Percentiles rank a stretch among this genome's conserved stretches.
Conservation (phyloP, 1,139 yeast species). For the Cylindricascospora bacillispora region DNA sequence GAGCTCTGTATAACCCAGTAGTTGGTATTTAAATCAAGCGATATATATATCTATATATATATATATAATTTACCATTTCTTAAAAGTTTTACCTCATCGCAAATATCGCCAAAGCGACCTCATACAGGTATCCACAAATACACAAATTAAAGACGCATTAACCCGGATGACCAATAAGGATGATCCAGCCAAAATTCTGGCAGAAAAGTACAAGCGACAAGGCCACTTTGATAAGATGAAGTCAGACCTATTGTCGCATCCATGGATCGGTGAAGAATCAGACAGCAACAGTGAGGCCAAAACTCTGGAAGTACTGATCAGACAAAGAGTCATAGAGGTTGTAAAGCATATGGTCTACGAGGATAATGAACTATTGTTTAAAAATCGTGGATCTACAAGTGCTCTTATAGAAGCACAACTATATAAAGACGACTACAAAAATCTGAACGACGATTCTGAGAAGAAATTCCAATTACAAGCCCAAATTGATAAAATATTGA, state of each 20-base stretch:
- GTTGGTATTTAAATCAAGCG: no score
- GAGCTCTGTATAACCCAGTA: no score
- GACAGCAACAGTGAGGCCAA: no score
- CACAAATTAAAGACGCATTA: no score
- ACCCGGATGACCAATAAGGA: no score
- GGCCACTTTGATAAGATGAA: slow-evolving; percentile 23
- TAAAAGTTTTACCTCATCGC: no score
- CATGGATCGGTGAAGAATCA: slow-evolving; percentile 1
- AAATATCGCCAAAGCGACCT: no score
- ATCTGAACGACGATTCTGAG: slow-evolving; percentile 11
- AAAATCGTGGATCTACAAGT: slow-evolving; percentile 25
- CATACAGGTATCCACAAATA: no score
- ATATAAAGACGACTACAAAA: slow-evolving; percentile 18
- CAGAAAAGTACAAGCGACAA: slow-evolving; percentile 21
- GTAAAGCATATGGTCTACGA: slow-evolving; percentile 19
- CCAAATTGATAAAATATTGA: slow-evolving; percentile 8
- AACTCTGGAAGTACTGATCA: slow-evolving; percentile 14
- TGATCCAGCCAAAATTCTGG: slow-evolving; percentile 20
- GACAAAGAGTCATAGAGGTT: slow-evolving; percentile 10
- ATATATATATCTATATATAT: no score
- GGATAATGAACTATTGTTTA: slow-evolving; percentile 21
- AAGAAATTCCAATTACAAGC: slow-evolving; percentile 6
- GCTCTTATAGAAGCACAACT: slow-evolving; percentile 23
- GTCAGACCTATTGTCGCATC: slow-evolving; percentile 12
- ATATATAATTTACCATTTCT: no score